Evolutionary conservation across 1,139 yeast species (phyloP), one percentile per base, ranked within the genome.

Genomic region (Yamadazyma triangularis): DNA sequence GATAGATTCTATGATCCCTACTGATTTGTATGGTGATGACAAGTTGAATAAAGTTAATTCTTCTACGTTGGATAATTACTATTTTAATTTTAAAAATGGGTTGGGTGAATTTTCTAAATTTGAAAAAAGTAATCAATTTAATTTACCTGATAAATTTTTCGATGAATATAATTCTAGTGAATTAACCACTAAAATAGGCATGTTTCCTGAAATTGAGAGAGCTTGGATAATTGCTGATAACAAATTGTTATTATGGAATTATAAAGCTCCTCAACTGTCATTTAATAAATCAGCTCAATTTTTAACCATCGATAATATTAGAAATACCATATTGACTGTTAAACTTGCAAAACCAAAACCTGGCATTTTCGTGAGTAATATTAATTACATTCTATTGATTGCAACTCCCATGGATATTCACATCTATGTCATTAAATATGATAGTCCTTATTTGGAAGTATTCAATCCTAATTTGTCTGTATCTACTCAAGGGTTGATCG

Each of bases 171-270:
- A 76, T 45, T 72, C 77, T 30, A 74, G 88, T 10, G 80, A 81
- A 47, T 72, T 78, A 35, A 71, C 67, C 28, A 77, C 89, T 20
- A 80, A 80, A 39, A 80, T 86, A 77, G 98, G 98, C 7, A 60
- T 89, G 29, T 81, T 91, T 44, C 77, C 91, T 0, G 89, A 83
- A 36, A 73, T 91, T 25, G 77, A 79, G 39, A 74, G 96, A 39
- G 79, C 91, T 7, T 91, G 97, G 97, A 73, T 89, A 28, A 78
- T 86, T 2, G 78, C 82, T 24, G 97, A 88, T 53, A 83, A 83
- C 49, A 79, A 82, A 47, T 66, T 93, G 47, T 75, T 84, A 24
- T 70, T 93, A 23, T 91, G 98, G 98, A 80, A 83, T 50, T 81
- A 77, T 51, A 64, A 63, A 38, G 77, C 78, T 29, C 73, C 80